phyloP scores from a whole-genome alignment of 2,329 filamentous ascomycete species.

The Moelleriella libera region DNA sequence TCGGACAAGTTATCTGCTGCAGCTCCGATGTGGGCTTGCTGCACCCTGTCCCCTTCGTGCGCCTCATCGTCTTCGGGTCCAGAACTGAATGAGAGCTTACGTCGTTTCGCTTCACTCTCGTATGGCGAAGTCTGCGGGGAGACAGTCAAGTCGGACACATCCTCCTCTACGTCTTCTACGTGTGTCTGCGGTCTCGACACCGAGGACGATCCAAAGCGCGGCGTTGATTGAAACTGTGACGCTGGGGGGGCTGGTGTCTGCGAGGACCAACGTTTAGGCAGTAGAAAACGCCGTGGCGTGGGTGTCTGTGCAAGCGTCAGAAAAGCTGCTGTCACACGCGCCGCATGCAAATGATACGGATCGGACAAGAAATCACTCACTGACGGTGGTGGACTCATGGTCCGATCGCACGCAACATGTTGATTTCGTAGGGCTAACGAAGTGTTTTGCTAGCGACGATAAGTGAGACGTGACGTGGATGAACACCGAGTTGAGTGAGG shows the following conservation, averaged over 20 bases:
- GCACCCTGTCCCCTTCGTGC: too few species aligned
- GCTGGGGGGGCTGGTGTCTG: slow-evolving; percentile 14
- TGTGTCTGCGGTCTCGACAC: slow-evolving; percentile 8
- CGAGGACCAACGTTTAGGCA: slow-evolving; percentile 16
- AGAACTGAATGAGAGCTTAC: neutral
- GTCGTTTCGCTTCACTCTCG: neutral
- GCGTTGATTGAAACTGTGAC: slow-evolving; percentile 22
- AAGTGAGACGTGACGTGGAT: neutral
- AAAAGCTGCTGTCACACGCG: neutral
- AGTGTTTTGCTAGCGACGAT: neutral
- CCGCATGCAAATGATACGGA: neutral
- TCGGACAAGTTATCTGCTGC: too few species aligned
- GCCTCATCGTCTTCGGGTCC: neutral
- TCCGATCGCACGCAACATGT: neutral
- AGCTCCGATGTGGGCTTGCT: too few species aligned
- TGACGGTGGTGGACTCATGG: slow-evolving; percentile 1
- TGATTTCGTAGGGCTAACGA: too few species aligned
- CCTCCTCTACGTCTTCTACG: slow-evolving; percentile 19
- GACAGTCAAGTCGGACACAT: too few species aligned
- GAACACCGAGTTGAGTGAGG: too few species aligned
- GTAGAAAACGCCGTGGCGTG: slow-evolving; percentile 23
- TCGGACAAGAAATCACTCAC: neutral
- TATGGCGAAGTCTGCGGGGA: too few species aligned
- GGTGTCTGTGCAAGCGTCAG: slow-evolving; percentile 17
- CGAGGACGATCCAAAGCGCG: slow-evolving; percentile 21